A percentile compares a stretch with the other conserved stretches of the same genome.
phyloP scores from a whole-genome alignment of 352 stramenopile genomes.

The Pythium folliculosum region DNA sequence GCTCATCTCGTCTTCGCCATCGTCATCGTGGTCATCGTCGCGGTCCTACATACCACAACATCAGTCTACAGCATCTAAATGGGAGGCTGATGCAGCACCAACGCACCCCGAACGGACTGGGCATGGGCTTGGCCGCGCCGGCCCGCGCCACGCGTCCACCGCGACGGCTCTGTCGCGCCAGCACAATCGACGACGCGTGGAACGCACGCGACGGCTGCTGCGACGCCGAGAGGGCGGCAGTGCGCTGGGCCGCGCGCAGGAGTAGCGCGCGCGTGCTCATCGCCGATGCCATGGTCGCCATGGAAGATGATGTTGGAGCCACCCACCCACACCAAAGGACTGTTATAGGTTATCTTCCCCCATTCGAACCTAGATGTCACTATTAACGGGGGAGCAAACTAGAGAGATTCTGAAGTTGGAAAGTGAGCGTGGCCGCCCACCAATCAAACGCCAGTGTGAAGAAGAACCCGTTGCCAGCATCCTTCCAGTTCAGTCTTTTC shows the following conservation, averaged over 20 bases:
- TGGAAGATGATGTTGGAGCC: not conserved
- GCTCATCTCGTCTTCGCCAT: conserved; percentile 27
- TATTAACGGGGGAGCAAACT: not conserved
- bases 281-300: not conserved
- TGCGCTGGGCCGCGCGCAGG: conserved; percentile 8
- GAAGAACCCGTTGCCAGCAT: not conserved
- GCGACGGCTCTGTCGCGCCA: conserved; percentile 51
- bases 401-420: not conserved
- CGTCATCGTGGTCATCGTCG: conserved; percentile 37
- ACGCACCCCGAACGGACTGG: conserved; percentile 35
- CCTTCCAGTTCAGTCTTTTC: not conserved
- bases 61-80: not conserved
- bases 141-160: conserved; percentile 28
- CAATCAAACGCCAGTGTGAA: not conserved
- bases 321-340: conserved; percentile 8
- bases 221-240: not conserved
- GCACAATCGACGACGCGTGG: conserved; percentile 38
- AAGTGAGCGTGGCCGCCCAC: not conserved
- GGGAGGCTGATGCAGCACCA: not conserved
- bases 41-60: conserved; percentile 10
- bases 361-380: conserved; percentile 10
- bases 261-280: conserved; percentile 13
- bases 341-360: not conserved
- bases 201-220: conserved; percentile 28
- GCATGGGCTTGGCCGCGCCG: conserved; percentile 17